Percentiles rank a stretch among this genome's conserved stretches.
These are phyloP conservation scores for Trichoderma pleuroti DNA, from an alignment of 2,329 filamentous ascomycete genomes.

Conservation along the genomic window DNA sequence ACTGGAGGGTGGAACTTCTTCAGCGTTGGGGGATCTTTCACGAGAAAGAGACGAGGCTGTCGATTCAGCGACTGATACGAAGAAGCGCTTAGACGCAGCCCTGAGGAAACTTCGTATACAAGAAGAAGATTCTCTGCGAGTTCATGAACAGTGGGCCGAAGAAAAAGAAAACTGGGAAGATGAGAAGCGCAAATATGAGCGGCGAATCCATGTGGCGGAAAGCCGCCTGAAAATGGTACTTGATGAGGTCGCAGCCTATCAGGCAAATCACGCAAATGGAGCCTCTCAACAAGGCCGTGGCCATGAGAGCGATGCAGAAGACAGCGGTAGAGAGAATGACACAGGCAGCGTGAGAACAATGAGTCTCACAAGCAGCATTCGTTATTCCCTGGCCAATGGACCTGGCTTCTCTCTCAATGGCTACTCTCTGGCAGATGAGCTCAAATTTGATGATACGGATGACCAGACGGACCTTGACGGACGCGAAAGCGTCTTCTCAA, in stretches of 20 bases:
- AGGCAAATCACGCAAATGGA: conserved; percentile 50
- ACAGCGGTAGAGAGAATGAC: conserved; percentile 63
- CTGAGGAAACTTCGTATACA: conserved; percentile 75
- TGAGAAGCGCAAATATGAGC: conserved; percentile 77
- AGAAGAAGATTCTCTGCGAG: conserved; percentile 77
- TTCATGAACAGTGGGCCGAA: conserved; percentile 75
- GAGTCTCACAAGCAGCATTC: conserved; percentile 68
- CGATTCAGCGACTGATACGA: conserved; percentile 67
- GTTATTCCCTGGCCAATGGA: conserved; percentile 68
- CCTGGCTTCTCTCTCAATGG: conserved; percentile 58
- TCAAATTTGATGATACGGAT: conserved; percentile 78
- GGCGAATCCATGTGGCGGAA: conserved; percentile 86
- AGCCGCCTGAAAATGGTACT: conserved; percentile 77
- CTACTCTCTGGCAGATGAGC: conserved; percentile 82
- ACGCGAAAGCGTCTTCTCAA: conserved; percentile 58
- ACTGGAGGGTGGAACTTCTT: conserved; percentile 82
- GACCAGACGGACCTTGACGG: conserved; percentile 69
- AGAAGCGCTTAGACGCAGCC: conserved; percentile 69
- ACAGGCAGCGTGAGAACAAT: conserved; percentile 67
- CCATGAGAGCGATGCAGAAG: conserved; percentile 58
- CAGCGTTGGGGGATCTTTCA: conserved; percentile 77
- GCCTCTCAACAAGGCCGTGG: conserved; percentile 34
- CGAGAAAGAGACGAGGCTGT: conserved; percentile 83
- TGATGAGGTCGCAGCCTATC: conserved; percentile 75
- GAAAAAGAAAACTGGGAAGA: conserved; percentile 84